Evolutionary conservation across 2,329 filamentous ascomycete genomes (phyloP), one percentile per base, ranked within the genome.

Genomic region (Penicillium sp.): DNA sequence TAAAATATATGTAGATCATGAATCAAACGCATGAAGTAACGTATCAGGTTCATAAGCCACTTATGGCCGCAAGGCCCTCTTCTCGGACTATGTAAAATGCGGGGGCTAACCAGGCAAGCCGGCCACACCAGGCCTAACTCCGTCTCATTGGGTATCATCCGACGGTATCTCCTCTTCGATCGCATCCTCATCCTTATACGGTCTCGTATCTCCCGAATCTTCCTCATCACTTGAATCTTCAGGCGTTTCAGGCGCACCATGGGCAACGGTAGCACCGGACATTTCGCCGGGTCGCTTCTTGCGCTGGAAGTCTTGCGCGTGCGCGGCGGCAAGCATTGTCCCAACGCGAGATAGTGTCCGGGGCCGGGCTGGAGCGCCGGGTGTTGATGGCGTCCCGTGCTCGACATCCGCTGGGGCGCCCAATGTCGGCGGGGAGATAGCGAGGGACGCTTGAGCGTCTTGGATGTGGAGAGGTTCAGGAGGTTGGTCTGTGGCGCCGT

Each of bases 241-340:
- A 7, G 74, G 73, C 13, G 63, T 64, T 17, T 73, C 70, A 15
- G 73, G 71, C 21, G 77, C 73, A 7, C 73, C 71, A 35, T 69
- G 71, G 3, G 75, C 70, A 7, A 77, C 73, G 31, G 70, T 72
- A 19, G 75, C 74, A 8, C 72, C 74, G 3, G 72, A 71, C 15
- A 81, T 73, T 13, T 80, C 73, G 41, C 82, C 81, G 0, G 83
- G 82, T 30, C 81, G 84, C 65, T 87, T 85, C 75, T 87, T 91
- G 80, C 95, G 90, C 78, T 96, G 91, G 75, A 97, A 98, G 78
- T 98, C 94, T 75, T 96, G 90, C 64, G 87, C 90, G 75, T 98
- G 95, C 6, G 94, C 94, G 64, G 89, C 85, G 4, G 92, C 90
- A 67, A 97, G 83, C n/a, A 93, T 88, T 15, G 84, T 87, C 5